Evolutionary conservation across 2,329 filamentous ascomycete species (phyloP).

Genomic region (Aureobasidium vineae): DNA sequence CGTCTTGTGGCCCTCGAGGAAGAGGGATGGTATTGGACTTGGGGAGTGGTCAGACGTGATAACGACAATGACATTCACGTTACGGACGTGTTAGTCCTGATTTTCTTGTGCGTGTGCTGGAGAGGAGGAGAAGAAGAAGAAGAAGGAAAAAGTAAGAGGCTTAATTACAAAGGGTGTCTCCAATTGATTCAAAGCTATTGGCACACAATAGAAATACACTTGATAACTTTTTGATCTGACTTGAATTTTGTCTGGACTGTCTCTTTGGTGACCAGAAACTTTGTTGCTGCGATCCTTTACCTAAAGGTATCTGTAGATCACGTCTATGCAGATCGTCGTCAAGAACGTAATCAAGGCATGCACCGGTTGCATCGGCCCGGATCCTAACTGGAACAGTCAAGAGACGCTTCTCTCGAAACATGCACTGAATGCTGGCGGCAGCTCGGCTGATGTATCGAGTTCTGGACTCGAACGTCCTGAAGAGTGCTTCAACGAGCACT

Average conservation of each 20-base stretch:
- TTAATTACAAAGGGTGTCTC: not conserved
- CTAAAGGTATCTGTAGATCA: not conserved
- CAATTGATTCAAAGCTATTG: not conserved
- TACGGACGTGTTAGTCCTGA: not conserved
- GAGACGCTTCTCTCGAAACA: not conserved
- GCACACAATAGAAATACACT: constrained; percentile 11
- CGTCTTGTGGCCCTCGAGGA: not conserved
- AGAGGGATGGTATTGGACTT: not conserved
- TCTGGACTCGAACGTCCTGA: not conserved
- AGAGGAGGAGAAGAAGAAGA: not conserved
- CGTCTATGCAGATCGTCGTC: not conserved
- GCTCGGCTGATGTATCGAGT: not conserved
- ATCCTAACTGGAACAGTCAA: not conserved
- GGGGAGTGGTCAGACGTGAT: not conserved
- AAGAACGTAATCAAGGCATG: not conserved
- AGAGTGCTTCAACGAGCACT: not conserved
- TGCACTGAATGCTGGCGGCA: not conserved
- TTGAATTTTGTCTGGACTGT: not conserved
- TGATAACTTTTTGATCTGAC: not conserved
- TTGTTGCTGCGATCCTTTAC: not conserved
- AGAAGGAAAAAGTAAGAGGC: not conserved
- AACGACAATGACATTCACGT: not conserved
- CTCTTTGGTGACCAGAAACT: not conserved
- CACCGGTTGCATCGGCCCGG: not conserved
- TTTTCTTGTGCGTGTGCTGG: not conserved